Conservation (phyloP, 2,329 filamentous ascomycete species). For the Fusarium longipes region DNA sequence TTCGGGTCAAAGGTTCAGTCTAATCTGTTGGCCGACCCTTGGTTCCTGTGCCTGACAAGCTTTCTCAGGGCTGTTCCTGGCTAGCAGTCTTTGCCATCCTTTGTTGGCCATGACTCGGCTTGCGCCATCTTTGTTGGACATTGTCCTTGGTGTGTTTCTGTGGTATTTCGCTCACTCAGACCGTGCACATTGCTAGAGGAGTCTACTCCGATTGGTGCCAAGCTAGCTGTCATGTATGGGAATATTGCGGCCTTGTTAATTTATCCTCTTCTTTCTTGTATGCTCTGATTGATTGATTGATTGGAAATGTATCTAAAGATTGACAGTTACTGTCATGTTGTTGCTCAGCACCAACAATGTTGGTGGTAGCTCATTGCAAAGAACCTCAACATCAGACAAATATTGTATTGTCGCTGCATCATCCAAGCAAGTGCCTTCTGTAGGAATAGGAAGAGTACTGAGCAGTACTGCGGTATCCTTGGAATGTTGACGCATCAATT, state of each 20-base stretch:
- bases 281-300: constrained; percentile 13
- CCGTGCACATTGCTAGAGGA: not conserved
- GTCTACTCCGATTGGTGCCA: constrained; percentile 12
- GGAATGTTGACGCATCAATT: constrained; percentile 78
- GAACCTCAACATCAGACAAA: constrained; percentile 79
- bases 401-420: constrained; percentile 79
- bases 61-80: constrained; percentile 32
- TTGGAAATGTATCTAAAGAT: constrained; percentile 58
- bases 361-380: constrained; percentile 81
- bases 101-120: constrained; percentile 37
- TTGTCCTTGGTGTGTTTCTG: constrained; percentile 5
- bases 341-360: constrained; percentile 85
- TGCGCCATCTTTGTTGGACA: constrained; percentile 20
- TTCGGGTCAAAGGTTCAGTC: not conserved
- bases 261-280: not conserved
- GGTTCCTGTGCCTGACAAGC: constrained; percentile 28
- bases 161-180: constrained; percentile 4
- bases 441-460: constrained; percentile 84
- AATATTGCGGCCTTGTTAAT: constrained; percentile 33
- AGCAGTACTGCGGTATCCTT: constrained; percentile 80
- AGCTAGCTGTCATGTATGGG: constrained; percentile 33
- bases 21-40: not conserved
- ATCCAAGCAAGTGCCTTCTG: constrained; percentile 78
- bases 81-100: constrained; percentile 31
- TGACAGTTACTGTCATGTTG: constrained; percentile 88